Evolutionary conservation across 176 grass and related monocot genomes (phyloP), one percentile per base, ranked within the genome.

Genomic region (Cenchrus fungigraminus): DNA sequence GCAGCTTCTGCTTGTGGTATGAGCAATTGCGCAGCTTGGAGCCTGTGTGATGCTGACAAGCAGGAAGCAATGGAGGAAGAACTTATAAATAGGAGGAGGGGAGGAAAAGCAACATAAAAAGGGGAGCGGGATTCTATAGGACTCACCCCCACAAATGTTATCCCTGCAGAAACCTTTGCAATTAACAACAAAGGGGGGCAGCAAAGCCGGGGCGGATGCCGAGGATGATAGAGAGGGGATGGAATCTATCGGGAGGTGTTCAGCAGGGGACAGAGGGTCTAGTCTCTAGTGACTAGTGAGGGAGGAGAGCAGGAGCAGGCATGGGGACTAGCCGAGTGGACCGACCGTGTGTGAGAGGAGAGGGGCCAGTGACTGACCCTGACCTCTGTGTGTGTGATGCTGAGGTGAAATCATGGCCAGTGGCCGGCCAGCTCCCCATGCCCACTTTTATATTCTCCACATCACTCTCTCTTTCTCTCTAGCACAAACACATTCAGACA

Each of bases 241-340:
- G 89, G 89, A 91, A 91, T 91, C 89, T 91, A 91, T 91, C 44
- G 85, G 89, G 89, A 91, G 81, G 70, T 91, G 89, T 84, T 87
- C 50, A 16, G 37, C 37, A 40, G 37, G 20, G 50, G 28, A 52
- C 54, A 82, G 68, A 28, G 37, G 37, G 45, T 73, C 65, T 68
- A 81, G 32, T 11, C 37, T 40, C 37, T 40, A 40, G 37, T 40
- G 37, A 40, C 37, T 40, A 40, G 37, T 40, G 25, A 16, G 58
- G 45, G 58, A 57, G 50, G 15, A 8, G 6, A 19, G 5, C 14
- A 13, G 13, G 11, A 15, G 52, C 1, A 20, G 53, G 53, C 54
- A 71, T 42, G 84, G 16, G 50, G 46, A 52, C 37, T 40, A 40
- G 37, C 37, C 37, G 37, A 40, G 37, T 40, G 37, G 37, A 40